A percentile compares a stretch with the other conserved stretches of the same genome.
These are phyloP conservation scores for Annulohypoxylon maeteangense DNA, from an alignment of 495 filamentous ascomycete genomes.

Conservation along the genomic window DNA sequence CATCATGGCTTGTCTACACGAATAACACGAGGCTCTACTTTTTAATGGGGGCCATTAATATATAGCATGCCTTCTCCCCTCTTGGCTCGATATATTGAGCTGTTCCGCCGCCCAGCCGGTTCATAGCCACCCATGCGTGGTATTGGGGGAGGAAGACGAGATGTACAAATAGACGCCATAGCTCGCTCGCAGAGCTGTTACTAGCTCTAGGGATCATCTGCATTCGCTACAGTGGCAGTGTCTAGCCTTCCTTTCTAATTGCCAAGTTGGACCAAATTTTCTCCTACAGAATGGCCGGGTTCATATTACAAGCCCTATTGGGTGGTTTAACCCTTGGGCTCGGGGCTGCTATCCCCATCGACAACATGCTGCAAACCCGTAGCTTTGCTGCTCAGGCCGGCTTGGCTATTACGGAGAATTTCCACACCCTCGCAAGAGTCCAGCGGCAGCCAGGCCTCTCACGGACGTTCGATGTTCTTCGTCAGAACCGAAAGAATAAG, in stretches of 20 bases:
- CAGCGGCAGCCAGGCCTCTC: slow-evolving; percentile 16
- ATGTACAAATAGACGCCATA: slow-evolving; percentile 20
- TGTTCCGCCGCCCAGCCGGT: neutral
- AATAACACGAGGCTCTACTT: neutral
- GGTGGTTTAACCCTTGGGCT: slow-evolving; percentile 12
- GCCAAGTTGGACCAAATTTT: neutral
- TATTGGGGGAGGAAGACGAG: slow-evolving; percentile 8
- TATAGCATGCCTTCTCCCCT: slow-evolving; percentile 13
- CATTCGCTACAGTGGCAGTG: neutral
- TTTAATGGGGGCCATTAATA: slow-evolving; percentile 17
- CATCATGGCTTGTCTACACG: slow-evolving; percentile 10
- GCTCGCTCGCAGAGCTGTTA: neutral
- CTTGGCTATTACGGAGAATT: slow-evolving; percentile 30
- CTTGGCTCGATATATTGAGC: slow-evolving; percentile 25
- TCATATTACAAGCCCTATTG: slow-evolving; percentile 8
- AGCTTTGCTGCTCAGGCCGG: slow-evolving; percentile 23
- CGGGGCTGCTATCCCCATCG: slow-evolving; percentile 19
- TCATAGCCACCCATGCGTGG: neutral
- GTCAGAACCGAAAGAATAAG: slow-evolving; percentile 16
- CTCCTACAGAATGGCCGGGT: slow-evolving; percentile 13
- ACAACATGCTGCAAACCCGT: slow-evolving; percentile 26
- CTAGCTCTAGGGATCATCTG: neutral
- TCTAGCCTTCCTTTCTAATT: neutral
- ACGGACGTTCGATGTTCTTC: slow-evolving; percentile 14
- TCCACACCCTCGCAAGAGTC: slow-evolving; percentile 19